Conservation (phyloP, 768 basidiomycete genomes). For the Hygrocybe punicea region DNA sequence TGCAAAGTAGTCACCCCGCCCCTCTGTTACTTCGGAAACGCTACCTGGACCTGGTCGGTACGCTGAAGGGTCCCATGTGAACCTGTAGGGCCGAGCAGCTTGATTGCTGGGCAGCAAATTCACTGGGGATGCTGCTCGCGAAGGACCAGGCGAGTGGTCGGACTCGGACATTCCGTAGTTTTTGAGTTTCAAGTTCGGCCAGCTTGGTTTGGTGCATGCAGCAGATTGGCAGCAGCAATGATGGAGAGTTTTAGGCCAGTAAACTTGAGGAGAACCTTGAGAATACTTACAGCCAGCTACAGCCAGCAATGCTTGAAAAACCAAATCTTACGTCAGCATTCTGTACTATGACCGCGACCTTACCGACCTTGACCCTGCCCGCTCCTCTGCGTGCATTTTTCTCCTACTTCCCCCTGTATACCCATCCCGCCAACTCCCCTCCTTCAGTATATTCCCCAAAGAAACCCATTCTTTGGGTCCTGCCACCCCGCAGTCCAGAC, state of each 20-base stretch:
- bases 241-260: too few species aligned
- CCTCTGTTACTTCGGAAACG: conserved; percentile 69
- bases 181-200: conserved; percentile 9
- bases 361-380: conserved; percentile 35
- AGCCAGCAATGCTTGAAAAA: too few species aligned
- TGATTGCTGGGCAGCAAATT: conserved; percentile 37
- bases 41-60: conserved; percentile 65
- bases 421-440: conserved; percentile 42
- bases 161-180: conserved; percentile 33
- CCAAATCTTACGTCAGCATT: neutral
- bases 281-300: too few species aligned
- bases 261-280: neutral
- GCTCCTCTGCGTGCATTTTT: conserved; percentile 48
- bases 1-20: conserved; percentile 60
- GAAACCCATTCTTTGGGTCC: conserved; percentile 62
- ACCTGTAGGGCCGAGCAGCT: conserved; percentile 61
- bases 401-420: conserved; percentile 57
- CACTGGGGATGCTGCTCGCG: conserved; percentile 56
- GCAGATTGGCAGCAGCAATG: too few species aligned
- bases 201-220: neutral
- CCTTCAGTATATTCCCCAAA: conserved; percentile 24
- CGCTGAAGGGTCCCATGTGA: conserved; percentile 65
- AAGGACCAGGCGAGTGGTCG: conserved; percentile 50
- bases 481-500: conserved; percentile 39
- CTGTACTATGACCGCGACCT: neutral